Evolutionary conservation across 2,329 filamentous ascomycete genomes (phyloP), one percentile per base, ranked within the genome.

Genomic region (Plectosphaerella plurivora): DNA sequence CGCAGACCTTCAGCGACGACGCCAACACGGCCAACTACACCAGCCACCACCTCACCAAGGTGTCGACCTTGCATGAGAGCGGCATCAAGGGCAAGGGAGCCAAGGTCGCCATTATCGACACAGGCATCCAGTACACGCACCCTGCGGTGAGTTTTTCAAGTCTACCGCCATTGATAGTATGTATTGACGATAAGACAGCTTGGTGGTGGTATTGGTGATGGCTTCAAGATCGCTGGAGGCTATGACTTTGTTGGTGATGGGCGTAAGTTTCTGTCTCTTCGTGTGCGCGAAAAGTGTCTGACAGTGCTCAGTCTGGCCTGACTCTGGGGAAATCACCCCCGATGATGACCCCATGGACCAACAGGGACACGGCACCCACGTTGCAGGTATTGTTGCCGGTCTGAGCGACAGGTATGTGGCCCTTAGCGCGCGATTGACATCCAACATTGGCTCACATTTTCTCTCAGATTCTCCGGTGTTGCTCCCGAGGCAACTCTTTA

Each of bases 321-420:
- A 20, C 45, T 18, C 41, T 65, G 65, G 48, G 56, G 51, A 3
- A 3, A 67, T 64, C 49, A 54, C 51, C 3, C 46, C 46, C 33
- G 35, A 39, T 18, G 25, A 48, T 10, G 46, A 48, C 46, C 46
- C 46, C 8, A 36, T 35, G 5, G 46, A 48, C 33, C 36, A 20
- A 16, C 22, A 18, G 48, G 70, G 69, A 20, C 74, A 77, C 59
- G 73, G 74, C 5, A 76, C 74, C 0, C 72, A 75, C 53, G 68
- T 73, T 22, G 66, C 74, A 12, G 75, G 76, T 44, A 75, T 74
- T 49, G 71, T 78, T 46, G 74, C 70, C 37, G 75, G 74, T 11
- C 68, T 73, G 50, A 56, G 61, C 8, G 28, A 58, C 28, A 36
- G 46, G 50, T 52, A 46, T 48, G 57, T 47, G 9, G 7, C 11